These are phyloP conservation scores for Cyberlindnera lachancei DNA, from an alignment of 805 yeast genomes.

Conservation along the genomic window DNA sequence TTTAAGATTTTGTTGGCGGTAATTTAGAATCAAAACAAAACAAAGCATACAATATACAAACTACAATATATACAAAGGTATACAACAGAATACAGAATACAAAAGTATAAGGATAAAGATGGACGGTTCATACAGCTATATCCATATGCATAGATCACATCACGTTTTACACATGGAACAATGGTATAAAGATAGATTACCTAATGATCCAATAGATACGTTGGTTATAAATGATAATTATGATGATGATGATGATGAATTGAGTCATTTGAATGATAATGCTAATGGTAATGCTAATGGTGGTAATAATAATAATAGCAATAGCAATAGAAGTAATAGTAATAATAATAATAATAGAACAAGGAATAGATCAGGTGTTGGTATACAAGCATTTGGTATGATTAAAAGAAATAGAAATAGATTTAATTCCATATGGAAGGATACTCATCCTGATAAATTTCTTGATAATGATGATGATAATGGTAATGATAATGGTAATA, in stretches of 20 bases:
- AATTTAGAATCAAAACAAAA: no score
- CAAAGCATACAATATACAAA: no score
- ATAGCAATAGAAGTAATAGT: no score
- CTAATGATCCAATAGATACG: constrained; percentile 22
- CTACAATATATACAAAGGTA: background rate
- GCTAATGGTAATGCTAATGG: no score
- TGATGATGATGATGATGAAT: constrained; percentile 3
- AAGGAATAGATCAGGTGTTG: no score
- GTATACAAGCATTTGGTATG: constrained; percentile 24
- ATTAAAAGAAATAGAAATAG: constrained; percentile 12
- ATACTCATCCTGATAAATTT: constrained; percentile 19
- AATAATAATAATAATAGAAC: no score
- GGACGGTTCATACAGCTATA: constrained; percentile 3
- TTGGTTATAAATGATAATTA: constrained; percentile 11
- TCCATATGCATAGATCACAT: constrained; percentile 22
- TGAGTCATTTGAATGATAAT: constrained; percentile 11
- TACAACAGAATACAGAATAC: background rate
- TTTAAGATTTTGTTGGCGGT: no score
- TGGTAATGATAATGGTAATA: constrained; percentile 17
- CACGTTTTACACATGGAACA: constrained; percentile 27
- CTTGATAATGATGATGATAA: no score
- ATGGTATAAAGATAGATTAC: constrained; percentile 23
- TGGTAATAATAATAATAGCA: no score
- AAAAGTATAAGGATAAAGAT: background rate
- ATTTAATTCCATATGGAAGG: constrained; percentile 21